These are phyloP conservation scores for Teratosphaeria destructans DNA, from an alignment of 2,329 filamentous ascomycete genomes.

Conservation along the genomic window DNA sequence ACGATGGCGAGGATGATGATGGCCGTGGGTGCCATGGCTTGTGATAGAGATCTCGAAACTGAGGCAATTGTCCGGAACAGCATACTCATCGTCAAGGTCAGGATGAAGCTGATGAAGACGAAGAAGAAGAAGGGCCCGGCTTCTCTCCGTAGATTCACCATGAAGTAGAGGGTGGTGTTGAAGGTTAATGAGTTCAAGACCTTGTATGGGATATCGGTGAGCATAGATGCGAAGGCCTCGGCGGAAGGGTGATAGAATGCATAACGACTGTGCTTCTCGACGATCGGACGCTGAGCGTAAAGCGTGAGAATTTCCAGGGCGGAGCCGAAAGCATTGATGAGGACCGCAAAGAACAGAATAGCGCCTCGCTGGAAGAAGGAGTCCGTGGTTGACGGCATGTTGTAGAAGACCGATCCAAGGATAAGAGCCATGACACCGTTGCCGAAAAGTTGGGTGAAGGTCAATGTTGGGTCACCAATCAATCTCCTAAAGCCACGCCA, in stretches of 20 bases:
- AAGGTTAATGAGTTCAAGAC: slow-evolving; percentile 63
- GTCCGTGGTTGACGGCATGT: slow-evolving; percentile 52
- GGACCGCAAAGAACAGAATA: slow-evolving; percentile 75
- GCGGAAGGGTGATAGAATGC: slow-evolving; percentile 83
- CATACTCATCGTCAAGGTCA: slow-evolving; percentile 73
- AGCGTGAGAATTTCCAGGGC: slow-evolving; percentile 77
- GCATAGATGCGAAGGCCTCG: slow-evolving; percentile 78
- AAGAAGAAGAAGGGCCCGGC: slow-evolving; percentile 78
- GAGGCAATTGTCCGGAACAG: slow-evolving; percentile 76
- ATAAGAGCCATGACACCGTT: slow-evolving; percentile 71
- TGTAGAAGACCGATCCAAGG: slow-evolving; percentile 71
- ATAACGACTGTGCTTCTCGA: slow-evolving; percentile 81
- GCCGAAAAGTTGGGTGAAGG: slow-evolving; percentile 55
- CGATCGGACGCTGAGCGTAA: slow-evolving; percentile 80
- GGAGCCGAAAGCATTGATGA: slow-evolving; percentile 76
- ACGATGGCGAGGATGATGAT: slow-evolving; percentile 53
- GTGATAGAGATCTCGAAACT: slow-evolving; percentile 54
- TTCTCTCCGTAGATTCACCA: slow-evolving; percentile 68
- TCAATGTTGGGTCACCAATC: slow-evolving; percentile 64
- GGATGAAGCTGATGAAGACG: slow-evolving; percentile 62
- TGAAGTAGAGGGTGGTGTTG: slow-evolving; percentile 76
- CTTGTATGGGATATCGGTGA: slow-evolving; percentile 79
- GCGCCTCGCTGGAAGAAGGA: slow-evolving; percentile 74
- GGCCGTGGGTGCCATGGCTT: slow-evolving; percentile 47
- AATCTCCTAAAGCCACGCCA: slow-evolving; percentile 72